phyloP scores from a whole-genome alignment of 192 early-diverging fungal species.

The Dimargaris verticillata region DNA sequence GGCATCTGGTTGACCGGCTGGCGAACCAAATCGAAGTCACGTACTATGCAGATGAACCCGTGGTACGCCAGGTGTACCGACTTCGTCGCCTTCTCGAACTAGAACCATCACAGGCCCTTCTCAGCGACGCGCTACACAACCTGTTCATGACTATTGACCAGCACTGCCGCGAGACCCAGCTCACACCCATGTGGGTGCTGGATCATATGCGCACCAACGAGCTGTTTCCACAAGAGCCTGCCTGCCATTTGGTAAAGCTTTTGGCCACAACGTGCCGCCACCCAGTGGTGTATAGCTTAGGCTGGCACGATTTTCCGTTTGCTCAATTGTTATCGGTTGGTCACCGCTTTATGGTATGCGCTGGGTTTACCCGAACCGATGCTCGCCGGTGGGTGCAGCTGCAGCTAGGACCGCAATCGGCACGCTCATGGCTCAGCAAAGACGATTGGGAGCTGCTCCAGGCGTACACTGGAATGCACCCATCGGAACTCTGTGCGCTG shows the following conservation, averaged over 20 bases:
- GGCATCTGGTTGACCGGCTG: not conserved
- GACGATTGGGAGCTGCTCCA: not conserved
- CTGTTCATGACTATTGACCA: not conserved
- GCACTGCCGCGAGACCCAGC: not conserved
- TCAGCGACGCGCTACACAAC: too few species aligned
- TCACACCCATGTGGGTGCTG: not conserved
- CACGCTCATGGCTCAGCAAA: too few species aligned
- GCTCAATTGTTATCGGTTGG: too few species aligned
- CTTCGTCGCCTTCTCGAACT: conserved; percentile 1
- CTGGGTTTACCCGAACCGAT: too few species aligned
- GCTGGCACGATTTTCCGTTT: too few species aligned
- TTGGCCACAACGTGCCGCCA: not conserved
- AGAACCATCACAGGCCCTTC: not conserved
- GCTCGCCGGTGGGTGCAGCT: too few species aligned
- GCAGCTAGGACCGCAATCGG: too few species aligned
- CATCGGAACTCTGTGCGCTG: not conserved
- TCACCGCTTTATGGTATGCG: too few species aligned
- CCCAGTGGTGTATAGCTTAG: too few species aligned
- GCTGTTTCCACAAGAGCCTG: not conserved
- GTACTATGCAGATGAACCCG: not conserved
- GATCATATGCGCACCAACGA: not conserved
- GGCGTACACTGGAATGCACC: not conserved
- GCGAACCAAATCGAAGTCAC: not conserved
- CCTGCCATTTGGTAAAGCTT: not conserved
- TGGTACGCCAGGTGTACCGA: not conserved